Percentiles rank a stretch among this genome's conserved stretches.
These are phyloP conservation scores for Cyclotella sp. DNA, from an alignment of 108 stramenopile species.

Conservation along the genomic window DNA sequence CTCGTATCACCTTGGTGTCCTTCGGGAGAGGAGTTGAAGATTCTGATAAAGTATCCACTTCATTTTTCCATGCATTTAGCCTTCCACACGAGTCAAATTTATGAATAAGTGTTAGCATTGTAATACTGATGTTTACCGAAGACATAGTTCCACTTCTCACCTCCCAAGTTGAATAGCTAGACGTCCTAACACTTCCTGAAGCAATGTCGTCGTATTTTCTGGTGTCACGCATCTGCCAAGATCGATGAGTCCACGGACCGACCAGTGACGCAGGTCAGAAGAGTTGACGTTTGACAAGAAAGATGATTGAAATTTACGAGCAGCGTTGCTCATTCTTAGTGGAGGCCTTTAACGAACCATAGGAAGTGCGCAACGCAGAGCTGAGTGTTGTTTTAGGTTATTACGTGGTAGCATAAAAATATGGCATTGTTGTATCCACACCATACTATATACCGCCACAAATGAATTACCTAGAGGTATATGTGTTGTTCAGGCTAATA, in stretches of 20 bases:
- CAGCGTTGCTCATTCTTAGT: not conserved
- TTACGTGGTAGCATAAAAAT: too few relatives aligned
- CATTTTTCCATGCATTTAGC: constrained; percentile 6
- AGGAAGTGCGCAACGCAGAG: too few relatives aligned
- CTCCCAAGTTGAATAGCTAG: constrained; percentile 20
- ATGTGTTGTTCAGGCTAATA: too few relatives aligned
- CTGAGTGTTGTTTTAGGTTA: too few relatives aligned
- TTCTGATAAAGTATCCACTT: not conserved
- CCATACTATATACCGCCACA: too few relatives aligned
- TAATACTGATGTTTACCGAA: not conserved
- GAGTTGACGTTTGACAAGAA: constrained; percentile 15
- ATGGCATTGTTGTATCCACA: too few relatives aligned
- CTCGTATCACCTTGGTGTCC: constrained; percentile 7
- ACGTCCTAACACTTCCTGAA: constrained; percentile 25
- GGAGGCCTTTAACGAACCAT: too few relatives aligned
- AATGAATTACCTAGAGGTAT: too few relatives aligned
- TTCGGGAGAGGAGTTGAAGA: not conserved
- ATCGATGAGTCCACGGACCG: constrained; percentile 9
- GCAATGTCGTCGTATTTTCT: constrained; percentile 7
- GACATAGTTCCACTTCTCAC: not conserved
- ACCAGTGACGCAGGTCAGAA: constrained; percentile 23
- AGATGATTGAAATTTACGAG: constrained; percentile 15
- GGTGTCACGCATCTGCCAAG: constrained; percentile 9
- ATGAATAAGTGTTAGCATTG: not conserved
- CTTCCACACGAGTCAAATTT: not conserved